Evolutionary conservation across 108 stramenopile genomes (phyloP), one percentile per base, ranked within the genome.

Genomic region (Pseudonitzschia delicatissima): DNA sequence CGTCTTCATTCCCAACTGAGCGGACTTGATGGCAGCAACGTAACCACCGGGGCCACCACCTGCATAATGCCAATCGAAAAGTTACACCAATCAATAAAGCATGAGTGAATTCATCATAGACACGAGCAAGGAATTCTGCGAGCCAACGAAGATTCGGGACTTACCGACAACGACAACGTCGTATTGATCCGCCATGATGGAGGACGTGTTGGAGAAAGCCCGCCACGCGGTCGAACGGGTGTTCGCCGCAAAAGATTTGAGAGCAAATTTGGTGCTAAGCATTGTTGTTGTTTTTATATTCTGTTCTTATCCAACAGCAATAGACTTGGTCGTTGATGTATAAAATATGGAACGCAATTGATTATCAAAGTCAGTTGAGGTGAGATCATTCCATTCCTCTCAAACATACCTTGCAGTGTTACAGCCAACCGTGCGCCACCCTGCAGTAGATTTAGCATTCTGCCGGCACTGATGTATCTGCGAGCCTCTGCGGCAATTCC

Each of bases 41-140:
- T 99, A 99, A 40, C 99, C 99, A 26, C 99, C 99, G 27, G 99
- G 99, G 13, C 99, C 99, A 32, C 98, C 99, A 39, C 98, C 98
- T 84, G 35, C n/a, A n/a, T n/a, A n/a, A n/a, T n/a, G n/a, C n/a
- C n/a, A n/a, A n/a, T n/a, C n/a, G n/a, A n/a, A n/a, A n/a, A n/a
- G n/a, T n/a, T n/a, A n/a, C n/a, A n/a, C 31, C 27, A 39, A 42
- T 42, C 1, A 42, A 42, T 42, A 15, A 42, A 42, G 49, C 5
- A 11, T 53, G 36, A 21, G 17, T 27, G 18, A 29, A 34, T 42
- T 42, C 11, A 42, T 42, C 40, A 15, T 42, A 42, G 40, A 42
- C 11, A 45, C 9, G 66, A 37, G 20, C 6, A 40, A 45, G 44
- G 21, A 6, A 17, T 26, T 57, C 33, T 44, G 26, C 36, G 45